Conservation (phyloP, 352 stramenopile genomes). For the Globisporangium splendens region DNA sequence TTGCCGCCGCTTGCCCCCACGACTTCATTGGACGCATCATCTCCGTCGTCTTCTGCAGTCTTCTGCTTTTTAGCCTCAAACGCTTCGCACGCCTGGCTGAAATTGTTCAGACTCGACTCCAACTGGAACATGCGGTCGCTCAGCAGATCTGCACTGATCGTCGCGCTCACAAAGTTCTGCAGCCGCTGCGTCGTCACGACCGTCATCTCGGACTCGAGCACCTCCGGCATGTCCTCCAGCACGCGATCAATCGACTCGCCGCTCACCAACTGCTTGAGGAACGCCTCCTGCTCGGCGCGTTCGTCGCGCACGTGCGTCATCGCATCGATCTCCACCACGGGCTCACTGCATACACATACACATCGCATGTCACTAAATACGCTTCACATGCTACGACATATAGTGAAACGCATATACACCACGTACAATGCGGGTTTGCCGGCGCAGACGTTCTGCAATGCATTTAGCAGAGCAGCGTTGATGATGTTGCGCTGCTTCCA, state of each 20-base stretch:
- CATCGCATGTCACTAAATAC: constrained; percentile 9
- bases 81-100: constrained; percentile 60
- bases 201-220: constrained; percentile 51
- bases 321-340: constrained; percentile 17
- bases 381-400: neutral
- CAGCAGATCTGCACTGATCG: constrained; percentile 79
- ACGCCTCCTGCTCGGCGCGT: constrained; percentile 25
- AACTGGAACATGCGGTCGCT: constrained; percentile 89
- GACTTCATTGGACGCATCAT: constrained; percentile 16
- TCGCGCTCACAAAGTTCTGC: constrained; percentile 75
- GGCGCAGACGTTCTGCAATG: constrained; percentile 74
- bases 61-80: constrained; percentile 22
- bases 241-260: constrained; percentile 36
- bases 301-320: constrained; percentile 17
- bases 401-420: constrained; percentile 4
- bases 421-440: constrained; percentile 62
- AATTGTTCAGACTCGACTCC: constrained; percentile 71
- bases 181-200: constrained; percentile 36
- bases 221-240: constrained; percentile 67
- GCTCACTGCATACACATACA: constrained; percentile 25
- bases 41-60: constrained; percentile 13
- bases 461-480: constrained; percentile 39
- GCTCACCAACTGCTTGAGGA: constrained; percentile 34
- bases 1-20: constrained; percentile 27
- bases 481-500: constrained; percentile 81